Percentiles rank a stretch among this genome's conserved stretches.
These are phyloP conservation scores for Backusella psychrophila DNA, from an alignment of 192 early-diverging fungal species.

Conservation along the genomic window DNA sequence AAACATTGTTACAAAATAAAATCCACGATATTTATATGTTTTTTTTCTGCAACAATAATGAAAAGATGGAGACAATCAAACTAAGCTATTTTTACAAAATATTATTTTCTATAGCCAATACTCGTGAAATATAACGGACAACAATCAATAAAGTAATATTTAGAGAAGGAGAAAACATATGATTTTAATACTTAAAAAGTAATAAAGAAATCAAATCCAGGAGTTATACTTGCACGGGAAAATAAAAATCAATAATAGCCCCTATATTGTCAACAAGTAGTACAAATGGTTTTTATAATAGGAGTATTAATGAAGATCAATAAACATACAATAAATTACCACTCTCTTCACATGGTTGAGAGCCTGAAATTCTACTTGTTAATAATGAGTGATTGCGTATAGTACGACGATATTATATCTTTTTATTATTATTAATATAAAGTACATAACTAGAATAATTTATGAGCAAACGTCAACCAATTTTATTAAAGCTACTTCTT, in stretches of 20 bases:
- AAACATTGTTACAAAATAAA: neutral
- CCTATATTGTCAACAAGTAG: neutral
- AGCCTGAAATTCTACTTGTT: neutral
- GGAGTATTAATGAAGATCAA: neutral
- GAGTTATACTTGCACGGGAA: neutral
- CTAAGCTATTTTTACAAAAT: neutral
- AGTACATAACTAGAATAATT: too few relatives aligned
- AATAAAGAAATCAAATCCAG: slow-evolving; percentile 1
- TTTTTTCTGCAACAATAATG: neutral
- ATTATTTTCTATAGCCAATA: neutral
- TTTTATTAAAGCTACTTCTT: neutral
- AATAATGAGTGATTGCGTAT: neutral
- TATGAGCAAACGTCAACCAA: neutral
- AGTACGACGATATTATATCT: neutral
- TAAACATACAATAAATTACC: neutral
- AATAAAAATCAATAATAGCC: neutral
- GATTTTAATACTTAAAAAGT: neutral
- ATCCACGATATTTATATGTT: neutral
- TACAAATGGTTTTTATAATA: neutral
- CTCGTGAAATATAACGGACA: neutral
- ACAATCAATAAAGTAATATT: slow-evolving; percentile 3
- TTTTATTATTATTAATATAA: too few relatives aligned
- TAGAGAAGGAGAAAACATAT: slow-evolving; percentile 2
- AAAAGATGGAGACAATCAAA: neutral
- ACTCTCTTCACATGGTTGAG: neutral